Conservation (phyloP, 371 early-diverging fungal genomes). For the Syncephalastrum contaminatum region DNA sequence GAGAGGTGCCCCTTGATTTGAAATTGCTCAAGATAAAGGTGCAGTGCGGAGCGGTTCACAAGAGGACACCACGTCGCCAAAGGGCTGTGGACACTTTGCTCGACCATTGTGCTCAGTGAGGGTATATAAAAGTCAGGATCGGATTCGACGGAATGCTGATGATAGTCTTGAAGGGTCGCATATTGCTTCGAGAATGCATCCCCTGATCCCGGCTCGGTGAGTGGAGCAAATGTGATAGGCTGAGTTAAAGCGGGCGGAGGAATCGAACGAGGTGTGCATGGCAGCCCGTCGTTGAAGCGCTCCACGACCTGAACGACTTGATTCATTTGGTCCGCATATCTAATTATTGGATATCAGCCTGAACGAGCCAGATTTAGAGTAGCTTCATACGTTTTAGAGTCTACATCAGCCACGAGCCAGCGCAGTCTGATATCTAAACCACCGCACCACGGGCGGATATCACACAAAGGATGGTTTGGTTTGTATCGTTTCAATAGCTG, state of each 20-base stretch:
- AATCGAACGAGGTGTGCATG: too few relatives aligned
- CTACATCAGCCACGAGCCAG: slow-evolving; percentile 9
- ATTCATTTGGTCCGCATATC: too few relatives aligned
- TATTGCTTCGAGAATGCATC: too few relatives aligned
- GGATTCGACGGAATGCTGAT: too few relatives aligned
- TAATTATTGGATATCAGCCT: too few relatives aligned
- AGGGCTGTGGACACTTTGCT: slow-evolving; percentile 32
- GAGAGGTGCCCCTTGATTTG: slow-evolving; percentile 42
- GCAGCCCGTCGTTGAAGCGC: too few relatives aligned
- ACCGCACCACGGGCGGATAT: neutral
- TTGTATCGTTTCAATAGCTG: slow-evolving; percentile 22
- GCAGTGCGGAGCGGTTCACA: slow-evolving; percentile 48
- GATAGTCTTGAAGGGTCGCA: too few relatives aligned
- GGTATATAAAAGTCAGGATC: slow-evolving; percentile 27
- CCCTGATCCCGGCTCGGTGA: too few relatives aligned
- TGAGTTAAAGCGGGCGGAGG: too few relatives aligned
- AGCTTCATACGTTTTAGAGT: slow-evolving; percentile 18
- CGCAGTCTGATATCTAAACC: slow-evolving; percentile 4
- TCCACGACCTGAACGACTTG: too few relatives aligned
- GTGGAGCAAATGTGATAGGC: too few relatives aligned
- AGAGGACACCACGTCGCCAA: slow-evolving; percentile 40
- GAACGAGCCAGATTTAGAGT: too few relatives aligned
- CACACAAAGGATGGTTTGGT: slow-evolving; percentile 33
- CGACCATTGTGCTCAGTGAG: slow-evolving; percentile 29
- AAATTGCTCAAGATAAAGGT: slow-evolving; percentile 44